phyloP scores from a whole-genome alignment of 257 asterid species.

The Primulina tabacum region DNA sequence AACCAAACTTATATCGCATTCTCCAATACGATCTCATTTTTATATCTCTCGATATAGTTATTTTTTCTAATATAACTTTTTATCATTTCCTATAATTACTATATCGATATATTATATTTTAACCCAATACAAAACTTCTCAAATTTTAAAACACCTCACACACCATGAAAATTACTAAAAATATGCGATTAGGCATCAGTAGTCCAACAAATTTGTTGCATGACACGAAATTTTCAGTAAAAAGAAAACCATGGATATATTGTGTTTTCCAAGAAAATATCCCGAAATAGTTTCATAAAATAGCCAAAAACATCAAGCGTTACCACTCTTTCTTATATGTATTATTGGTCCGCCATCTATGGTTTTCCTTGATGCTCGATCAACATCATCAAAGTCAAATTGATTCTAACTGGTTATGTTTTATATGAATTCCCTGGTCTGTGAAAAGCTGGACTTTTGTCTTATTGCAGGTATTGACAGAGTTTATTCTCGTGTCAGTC shows the following conservation, averaged over 20 bases:
- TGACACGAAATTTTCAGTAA: background rate
- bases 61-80: conserved; percentile 6
- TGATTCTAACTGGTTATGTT: conserved; percentile 9
- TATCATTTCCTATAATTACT: conserved; percentile 7
- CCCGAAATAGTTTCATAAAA: background rate
- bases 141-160: background rate
- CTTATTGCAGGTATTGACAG: conserved; percentile 83
- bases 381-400: conserved; percentile 1
- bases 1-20: too few relatives aligned
- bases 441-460: conserved; percentile 18
- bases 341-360: background rate
- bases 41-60: background rate
- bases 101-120: background rate
- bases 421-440: conserved; percentile 8
- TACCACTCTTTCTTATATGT: too few relatives aligned
- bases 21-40: background rate
- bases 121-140: background rate
- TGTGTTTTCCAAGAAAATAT: background rate
- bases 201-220: background rate
- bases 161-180: background rate
- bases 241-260: background rate
- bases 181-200: too few relatives aligned
- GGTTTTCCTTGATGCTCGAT: conserved; percentile 1
- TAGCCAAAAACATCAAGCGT: background rate
- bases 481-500: conserved; percentile 81